phyloP scores from a whole-genome alignment of 169 alveolate species.

The Plasmodium coatneyi region DNA sequence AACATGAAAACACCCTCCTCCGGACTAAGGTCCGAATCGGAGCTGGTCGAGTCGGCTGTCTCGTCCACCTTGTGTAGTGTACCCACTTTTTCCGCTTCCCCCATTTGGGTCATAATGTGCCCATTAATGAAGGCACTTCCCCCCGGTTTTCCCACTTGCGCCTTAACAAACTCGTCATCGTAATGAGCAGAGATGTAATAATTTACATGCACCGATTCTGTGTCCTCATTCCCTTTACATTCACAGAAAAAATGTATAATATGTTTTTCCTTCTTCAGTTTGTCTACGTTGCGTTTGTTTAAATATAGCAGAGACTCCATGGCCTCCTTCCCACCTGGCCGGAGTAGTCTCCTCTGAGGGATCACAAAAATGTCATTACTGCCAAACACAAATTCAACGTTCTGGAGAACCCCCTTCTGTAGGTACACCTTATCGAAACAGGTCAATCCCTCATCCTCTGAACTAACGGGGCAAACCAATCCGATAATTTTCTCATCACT shows the following conservation, averaged over 20 bases:
- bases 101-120: not conserved
- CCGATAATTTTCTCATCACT: slow-evolving; percentile 12
- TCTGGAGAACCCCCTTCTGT: not conserved
- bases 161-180: not conserved
- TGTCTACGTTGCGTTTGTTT: slow-evolving; percentile 6
- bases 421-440: slow-evolving; percentile 28
- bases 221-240: not conserved
- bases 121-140: not conserved
- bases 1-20: not conserved
- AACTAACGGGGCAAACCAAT: slow-evolving; percentile 12
- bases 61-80: not conserved
- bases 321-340: not conserved
- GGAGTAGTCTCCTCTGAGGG: not conserved
- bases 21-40: not conserved
- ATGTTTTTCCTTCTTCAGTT: slow-evolving; percentile 19
- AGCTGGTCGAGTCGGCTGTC: not conserved
- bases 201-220: slow-evolving; percentile 11
- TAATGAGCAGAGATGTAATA: slow-evolving; percentile 28
- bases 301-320: slow-evolving; percentile 13
- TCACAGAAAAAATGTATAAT: slow-evolving; percentile 25
- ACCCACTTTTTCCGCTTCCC: not conserved
- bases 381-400: slow-evolving; percentile 6
- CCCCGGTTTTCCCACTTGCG: not conserved
- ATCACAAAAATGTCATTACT: slow-evolving; percentile 29
- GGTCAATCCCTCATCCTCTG: not conserved